phyloP scores from a whole-genome alignment of 805 yeast genomes.

The Myxozyma nipponensis region DNA sequence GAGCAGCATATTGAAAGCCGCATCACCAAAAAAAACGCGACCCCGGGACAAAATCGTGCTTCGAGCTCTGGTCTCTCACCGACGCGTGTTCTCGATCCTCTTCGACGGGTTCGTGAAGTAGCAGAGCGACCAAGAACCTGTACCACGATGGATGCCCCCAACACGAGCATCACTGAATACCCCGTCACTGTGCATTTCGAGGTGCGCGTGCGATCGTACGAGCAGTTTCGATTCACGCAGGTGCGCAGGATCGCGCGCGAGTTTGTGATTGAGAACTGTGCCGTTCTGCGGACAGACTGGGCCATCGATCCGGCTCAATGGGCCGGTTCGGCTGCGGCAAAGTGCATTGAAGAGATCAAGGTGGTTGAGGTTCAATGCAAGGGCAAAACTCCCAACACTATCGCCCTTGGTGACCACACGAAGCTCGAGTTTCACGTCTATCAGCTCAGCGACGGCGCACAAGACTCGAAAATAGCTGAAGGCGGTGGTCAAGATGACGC shows the following conservation, averaged over 20 bases:
- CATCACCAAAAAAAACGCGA: too few species aligned
- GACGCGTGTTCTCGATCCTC: too few species aligned
- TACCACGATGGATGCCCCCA: too few species aligned
- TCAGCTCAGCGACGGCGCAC: constrained; percentile 4
- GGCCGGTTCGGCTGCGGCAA: constrained; percentile 4
- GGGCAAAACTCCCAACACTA: constrained; percentile 10
- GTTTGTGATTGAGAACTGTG: constrained; percentile 18
- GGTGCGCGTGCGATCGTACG: constrained; percentile 6
- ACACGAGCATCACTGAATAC: too few species aligned
- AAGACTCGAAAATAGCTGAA: not conserved
- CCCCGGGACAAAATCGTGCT: too few species aligned
- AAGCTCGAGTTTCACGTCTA: constrained; percentile 20
- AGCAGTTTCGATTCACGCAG: not conserved
- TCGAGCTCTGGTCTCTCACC: too few species aligned
- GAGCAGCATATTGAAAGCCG: too few species aligned
- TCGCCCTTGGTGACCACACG: constrained; percentile 6
- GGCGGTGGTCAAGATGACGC: constrained; percentile 10
- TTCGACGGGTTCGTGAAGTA: too few species aligned
- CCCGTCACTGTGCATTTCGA: constrained; percentile 17
- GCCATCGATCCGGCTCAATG: constrained; percentile 2
- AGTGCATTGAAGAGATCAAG: constrained; percentile 12
- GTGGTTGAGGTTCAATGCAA: constrained; percentile 20
- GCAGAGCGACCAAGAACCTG: too few species aligned
- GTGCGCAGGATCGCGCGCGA: constrained; percentile 1
- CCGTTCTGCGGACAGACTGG: constrained; percentile 16